These are phyloP conservation scores for Leccinum pachyderme DNA, from an alignment of 1,284 basidiomycete species.

Conservation along the genomic window DNA sequence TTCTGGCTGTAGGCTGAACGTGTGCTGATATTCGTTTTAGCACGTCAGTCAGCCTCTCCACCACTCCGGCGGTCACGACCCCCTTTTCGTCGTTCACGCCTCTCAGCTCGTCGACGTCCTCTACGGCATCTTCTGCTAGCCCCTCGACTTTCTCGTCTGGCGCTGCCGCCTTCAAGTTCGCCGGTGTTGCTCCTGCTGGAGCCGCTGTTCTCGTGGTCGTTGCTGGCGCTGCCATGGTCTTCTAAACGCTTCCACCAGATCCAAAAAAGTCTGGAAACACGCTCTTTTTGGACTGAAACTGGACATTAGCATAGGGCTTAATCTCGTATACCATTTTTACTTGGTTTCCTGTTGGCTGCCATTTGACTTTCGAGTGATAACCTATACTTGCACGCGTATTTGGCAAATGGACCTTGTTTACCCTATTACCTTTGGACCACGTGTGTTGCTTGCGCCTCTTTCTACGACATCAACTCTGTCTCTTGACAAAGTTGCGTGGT, in stretches of 20 bases:
- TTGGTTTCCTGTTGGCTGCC: constrained; percentile 6
- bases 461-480: background rate
- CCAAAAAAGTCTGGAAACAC: background rate
- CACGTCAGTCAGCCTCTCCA: background rate
- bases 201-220: constrained; percentile 41
- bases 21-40: constrained; percentile 9
- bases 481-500: background rate
- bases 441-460: background rate
- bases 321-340: constrained; percentile 17
- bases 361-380: constrained; percentile 17
- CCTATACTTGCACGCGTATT: constrained; percentile 8
- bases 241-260: constrained; percentile 31
- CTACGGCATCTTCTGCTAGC: constrained; percentile 14
- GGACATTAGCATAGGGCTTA: constrained; percentile 1
- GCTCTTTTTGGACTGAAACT: background rate
- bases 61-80: background rate
- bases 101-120: background rate
- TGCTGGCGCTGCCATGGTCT: constrained; percentile 42
- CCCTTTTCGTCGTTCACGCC: constrained; percentile 1
- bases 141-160: constrained; percentile 24
- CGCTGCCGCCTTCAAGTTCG: constrained; percentile 24
- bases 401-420: constrained; percentile 12
- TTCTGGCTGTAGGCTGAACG: fast-evolving
- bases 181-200: constrained; percentile 34
- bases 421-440: background rate